Conservation (phyloP, 768 basidiomycete genomes). For the Lentinula edodes region DNA sequence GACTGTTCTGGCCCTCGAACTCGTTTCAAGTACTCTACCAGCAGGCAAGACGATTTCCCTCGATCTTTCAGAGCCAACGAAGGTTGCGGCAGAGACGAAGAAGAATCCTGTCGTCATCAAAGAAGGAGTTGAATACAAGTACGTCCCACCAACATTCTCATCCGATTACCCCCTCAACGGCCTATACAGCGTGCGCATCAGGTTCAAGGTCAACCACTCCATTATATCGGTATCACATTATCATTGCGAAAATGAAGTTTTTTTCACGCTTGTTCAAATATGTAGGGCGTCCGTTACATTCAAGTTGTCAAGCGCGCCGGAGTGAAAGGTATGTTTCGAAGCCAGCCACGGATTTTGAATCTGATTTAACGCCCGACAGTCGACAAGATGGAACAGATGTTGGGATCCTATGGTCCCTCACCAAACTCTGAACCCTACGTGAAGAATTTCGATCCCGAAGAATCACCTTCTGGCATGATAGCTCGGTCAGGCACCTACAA, state of each 20-base stretch:
- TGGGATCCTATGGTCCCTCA: conserved; percentile 85
- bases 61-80: conserved; percentile 49
- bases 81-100: conserved; percentile 48
- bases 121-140: conserved; percentile 90
- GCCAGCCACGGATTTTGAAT: not conserved
- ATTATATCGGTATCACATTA: conserved; percentile 65
- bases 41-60: conserved; percentile 57
- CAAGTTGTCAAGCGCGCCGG: conserved; percentile 84
- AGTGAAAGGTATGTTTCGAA: conserved; percentile 51
- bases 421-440: conserved; percentile 57
- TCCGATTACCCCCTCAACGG: not conserved
- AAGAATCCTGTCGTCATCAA: conserved; percentile 77
- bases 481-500: conserved; percentile 77
- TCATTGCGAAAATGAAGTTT: not conserved
- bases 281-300: conserved; percentile 75
- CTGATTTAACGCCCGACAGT: conserved; percentile 39
- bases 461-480: conserved; percentile 68
- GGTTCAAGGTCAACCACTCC: conserved; percentile 83
- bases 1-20: conserved; percentile 69
- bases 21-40: conserved; percentile 64
- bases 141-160: conserved; percentile 12
- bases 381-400: conserved; percentile 91
- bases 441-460: conserved; percentile 61
- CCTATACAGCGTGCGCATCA: conserved; percentile 61
- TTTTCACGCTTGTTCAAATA: not conserved